phyloP scores from a whole-genome alignment of 1,139 yeast species.

The Hemisphaericaspora xylofermentans region DNA sequence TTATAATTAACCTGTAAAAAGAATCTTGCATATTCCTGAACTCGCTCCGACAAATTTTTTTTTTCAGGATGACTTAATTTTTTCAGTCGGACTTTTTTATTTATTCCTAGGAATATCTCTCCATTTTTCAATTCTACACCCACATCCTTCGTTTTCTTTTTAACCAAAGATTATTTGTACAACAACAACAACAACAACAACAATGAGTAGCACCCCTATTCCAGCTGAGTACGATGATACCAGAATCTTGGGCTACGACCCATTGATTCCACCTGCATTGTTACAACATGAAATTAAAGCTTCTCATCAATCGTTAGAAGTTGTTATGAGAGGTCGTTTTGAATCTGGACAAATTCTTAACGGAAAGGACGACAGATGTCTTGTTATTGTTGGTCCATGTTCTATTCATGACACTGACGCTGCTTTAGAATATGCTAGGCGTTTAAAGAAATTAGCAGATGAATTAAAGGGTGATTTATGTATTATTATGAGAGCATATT shows the following conservation, averaged over 20 bases:
- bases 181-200: too few species aligned
- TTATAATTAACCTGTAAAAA: background rate
- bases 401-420: constrained; percentile 94
- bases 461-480: constrained; percentile 71
- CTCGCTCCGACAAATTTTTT: background rate
- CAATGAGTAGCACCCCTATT: constrained; percentile 49
- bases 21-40: background rate
- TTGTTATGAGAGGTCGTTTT: constrained; percentile 74
- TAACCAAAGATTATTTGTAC: background rate
- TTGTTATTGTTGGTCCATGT: constrained; percentile 92
- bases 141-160: background rate
- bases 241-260: constrained; percentile 90
- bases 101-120: background rate
- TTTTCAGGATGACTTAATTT: background rate
- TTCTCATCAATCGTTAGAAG: constrained; percentile 54
- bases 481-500: constrained; percentile 94
- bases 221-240: constrained; percentile 85
- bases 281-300: constrained; percentile 88
- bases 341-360: constrained; percentile 67
- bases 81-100: background rate
- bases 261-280: constrained; percentile 90
- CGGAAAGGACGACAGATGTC: constrained; percentile 77
- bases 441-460: constrained; percentile 58
- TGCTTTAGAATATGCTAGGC: constrained; percentile 82
- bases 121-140: background rate